These are phyloP conservation scores for Fusarium sp. DNA, from an alignment of 2,329 filamentous ascomycete species.

Conservation along the genomic window DNA sequence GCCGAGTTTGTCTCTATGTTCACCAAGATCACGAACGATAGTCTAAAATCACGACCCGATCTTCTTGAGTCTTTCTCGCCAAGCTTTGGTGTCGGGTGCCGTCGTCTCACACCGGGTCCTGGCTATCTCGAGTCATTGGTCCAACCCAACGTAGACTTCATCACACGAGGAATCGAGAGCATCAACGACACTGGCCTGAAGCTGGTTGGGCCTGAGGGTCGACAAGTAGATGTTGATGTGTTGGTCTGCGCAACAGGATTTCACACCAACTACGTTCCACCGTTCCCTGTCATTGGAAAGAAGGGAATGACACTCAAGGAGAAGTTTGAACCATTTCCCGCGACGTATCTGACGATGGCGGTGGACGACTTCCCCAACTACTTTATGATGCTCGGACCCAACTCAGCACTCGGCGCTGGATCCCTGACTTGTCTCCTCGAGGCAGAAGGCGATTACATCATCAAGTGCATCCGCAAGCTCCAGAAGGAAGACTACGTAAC, in stretches of 20 bases:
- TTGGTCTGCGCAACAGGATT: background rate
- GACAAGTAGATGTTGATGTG: background rate
- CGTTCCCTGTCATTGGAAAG: background rate
- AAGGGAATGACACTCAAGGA: background rate
- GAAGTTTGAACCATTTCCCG: background rate
- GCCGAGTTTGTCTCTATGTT: background rate
- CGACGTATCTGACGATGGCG: background rate
- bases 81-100: background rate
- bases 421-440: background rate
- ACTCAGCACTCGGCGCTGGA: background rate
- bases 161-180: background rate
- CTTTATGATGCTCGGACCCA: background rate
- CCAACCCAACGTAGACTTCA: background rate
- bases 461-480: slow-evolving; percentile 2
- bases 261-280: background rate
- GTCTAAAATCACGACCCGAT: background rate
- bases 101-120: background rate
- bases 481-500: slow-evolving; percentile 10
- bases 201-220: rapidly evolving
- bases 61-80: background rate
- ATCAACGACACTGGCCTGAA: background rate
- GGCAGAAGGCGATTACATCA: slow-evolving; percentile 4
- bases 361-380: background rate
- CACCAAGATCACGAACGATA: background rate
- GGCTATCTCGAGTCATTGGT: rapidly evolving